These are phyloP conservation scores for Arachnomyces sp. DNA, from an alignment of 2,329 filamentous ascomycete species.

Conservation along the genomic window DNA sequence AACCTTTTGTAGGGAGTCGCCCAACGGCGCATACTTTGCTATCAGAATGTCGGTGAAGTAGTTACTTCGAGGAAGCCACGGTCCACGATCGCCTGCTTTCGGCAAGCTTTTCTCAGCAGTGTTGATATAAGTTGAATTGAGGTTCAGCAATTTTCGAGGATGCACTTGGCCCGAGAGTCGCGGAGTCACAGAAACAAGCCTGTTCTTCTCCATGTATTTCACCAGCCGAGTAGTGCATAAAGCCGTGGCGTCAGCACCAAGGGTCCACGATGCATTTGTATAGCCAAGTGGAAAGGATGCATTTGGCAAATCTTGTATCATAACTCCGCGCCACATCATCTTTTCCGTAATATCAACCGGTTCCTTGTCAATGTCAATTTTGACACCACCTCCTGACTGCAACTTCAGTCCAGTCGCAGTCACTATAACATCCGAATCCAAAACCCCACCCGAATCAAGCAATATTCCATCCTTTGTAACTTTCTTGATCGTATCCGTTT, in stretches of 20 bases:
- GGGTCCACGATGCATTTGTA: conserved; percentile 39
- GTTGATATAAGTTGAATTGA: conserved; percentile 36
- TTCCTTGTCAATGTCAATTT: conserved; percentile 29
- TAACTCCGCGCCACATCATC: conserved; percentile 37
- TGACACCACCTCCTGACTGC: conserved; percentile 30
- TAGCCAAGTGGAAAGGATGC: conserved; percentile 36
- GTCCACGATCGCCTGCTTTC: conserved; percentile 31
- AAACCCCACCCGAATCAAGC: conserved; percentile 36
- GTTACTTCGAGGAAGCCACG: conserved; percentile 33
- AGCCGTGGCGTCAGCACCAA: conserved; percentile 38
- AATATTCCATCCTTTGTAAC: conserved; percentile 45
- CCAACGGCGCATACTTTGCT: conserved; percentile 29
- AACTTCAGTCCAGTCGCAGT: conserved; percentile 40
- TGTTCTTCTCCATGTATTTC: conserved; percentile 22
- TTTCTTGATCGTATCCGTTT: conserved; percentile 47
- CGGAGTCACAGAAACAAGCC: conserved; percentile 22
- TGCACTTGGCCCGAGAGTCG: conserved; percentile 15
- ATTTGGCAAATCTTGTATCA: conserved; percentile 40
- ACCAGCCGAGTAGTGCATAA: conserved; percentile 32
- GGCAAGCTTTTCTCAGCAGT: conserved; percentile 27
- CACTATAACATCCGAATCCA: conserved; percentile 37
- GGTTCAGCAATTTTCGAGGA: conserved; percentile 24
- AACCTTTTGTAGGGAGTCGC: conserved; percentile 23
- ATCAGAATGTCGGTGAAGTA: conserved; percentile 34
- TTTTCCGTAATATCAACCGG: conserved; percentile 25